Evolutionary conservation across 495 filamentous ascomycete species (phyloP), one percentile per base, ranked within the genome.

Genomic region (Aspergillus kassunensis): DNA sequence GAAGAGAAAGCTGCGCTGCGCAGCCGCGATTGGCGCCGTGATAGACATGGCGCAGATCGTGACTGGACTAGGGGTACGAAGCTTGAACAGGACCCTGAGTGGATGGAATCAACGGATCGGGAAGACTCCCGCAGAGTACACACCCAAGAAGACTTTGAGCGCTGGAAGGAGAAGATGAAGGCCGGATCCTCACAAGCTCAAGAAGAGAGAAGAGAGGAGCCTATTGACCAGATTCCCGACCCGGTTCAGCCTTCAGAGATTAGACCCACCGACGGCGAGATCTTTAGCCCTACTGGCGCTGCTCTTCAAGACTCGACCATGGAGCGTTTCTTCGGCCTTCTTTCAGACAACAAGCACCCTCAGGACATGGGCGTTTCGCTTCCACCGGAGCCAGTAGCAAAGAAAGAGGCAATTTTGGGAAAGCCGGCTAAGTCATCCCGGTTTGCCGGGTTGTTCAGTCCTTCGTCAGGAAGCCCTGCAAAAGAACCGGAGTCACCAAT

Each of bases 121-220:
- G 80, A 85, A 43, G 85, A 85, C 54, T 65, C 77, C 37, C 81
- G 75, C 48, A 72, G 83, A 49, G 82, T 76, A 15, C 88, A 87
- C 62, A 95, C 88, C 9, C 85, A 88, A 61, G 90, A 95, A 60
- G 90, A 97, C 49, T 97, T 98, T 66, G 86, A 96, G 68, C 86
- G 86, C 53, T 98, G 95, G 83, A 96, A 97, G 71, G 89, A 93
- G 57, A 76, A 73, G 43, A 95, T 95, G 91, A 96, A 92, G 65
- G 83, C 85, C 23, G 68, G 73, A 62, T 72, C 71, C 37, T 59
- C 62, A 23, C 51, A 69, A 60, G 44, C 57, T 57, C 62, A 62
- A 5, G 78, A 69, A 31, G 78, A 82, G 53, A 83, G 81, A 64
- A 67, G 60, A 33, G 65, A 75, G 23, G 60, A 58, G 33, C 51